Conservation (phyloP, 805 yeast species). For the Metschnikowia borealis region DNA sequence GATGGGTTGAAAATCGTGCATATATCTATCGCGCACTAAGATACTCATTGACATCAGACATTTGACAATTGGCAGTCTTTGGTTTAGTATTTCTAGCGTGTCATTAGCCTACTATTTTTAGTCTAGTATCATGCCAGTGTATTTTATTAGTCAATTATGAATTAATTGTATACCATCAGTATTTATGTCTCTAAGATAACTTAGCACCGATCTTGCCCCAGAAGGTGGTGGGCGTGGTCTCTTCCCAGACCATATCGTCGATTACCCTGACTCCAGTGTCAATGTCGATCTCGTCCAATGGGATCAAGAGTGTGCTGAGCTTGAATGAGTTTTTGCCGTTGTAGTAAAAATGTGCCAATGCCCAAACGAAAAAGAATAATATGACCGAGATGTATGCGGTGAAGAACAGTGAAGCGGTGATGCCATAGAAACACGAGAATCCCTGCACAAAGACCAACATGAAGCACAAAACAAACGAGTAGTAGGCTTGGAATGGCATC, state of each 20-base stretch:
- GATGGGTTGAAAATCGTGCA: background rate
- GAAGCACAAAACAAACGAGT: constrained; percentile 51
- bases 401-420: constrained; percentile 56
- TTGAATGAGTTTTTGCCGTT: constrained; percentile 36
- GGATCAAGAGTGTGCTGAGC: constrained; percentile 39
- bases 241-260: constrained; percentile 57
- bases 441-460: constrained; percentile 71
- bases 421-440: constrained; percentile 54
- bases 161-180: background rate
- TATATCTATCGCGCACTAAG: background rate
- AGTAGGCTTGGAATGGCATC: constrained; percentile 67
- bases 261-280: constrained; percentile 63
- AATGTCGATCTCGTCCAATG: constrained; percentile 61
- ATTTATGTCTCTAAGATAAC: constrained; percentile 9
- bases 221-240: constrained; percentile 40
- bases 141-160: no score
- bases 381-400: constrained; percentile 69
- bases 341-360: constrained; percentile 50
- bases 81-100: no score
- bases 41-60: no score
- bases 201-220: constrained; percentile 56
- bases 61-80: no score
- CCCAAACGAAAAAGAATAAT: constrained; percentile 53
- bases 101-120: no score
- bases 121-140: no score